Conservation (phyloP, 768 basidiomycete genomes). For the Clitopilus passeckerianus region DNA sequence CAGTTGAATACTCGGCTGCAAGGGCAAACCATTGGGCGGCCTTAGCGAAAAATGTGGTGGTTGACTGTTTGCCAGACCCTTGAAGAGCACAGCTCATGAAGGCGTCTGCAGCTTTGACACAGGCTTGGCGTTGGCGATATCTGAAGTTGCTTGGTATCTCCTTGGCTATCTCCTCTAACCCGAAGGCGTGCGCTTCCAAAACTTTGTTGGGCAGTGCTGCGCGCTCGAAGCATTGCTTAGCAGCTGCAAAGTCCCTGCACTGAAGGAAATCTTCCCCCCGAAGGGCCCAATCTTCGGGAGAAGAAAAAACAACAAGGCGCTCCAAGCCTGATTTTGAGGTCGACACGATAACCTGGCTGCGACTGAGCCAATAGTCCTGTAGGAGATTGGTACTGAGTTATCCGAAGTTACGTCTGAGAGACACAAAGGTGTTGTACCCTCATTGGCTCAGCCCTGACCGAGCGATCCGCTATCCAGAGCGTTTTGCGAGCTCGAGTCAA, state of each 20-base stretch:
- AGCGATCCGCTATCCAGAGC: constrained; percentile 65
- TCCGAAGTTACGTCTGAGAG: no score
- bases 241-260: constrained; percentile 43
- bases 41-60: constrained; percentile 22
- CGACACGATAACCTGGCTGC: constrained; percentile 38
- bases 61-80: no score
- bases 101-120: constrained; percentile 39
- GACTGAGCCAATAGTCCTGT: constrained; percentile 40
- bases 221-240: constrained; percentile 47
- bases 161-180: constrained; percentile 45
- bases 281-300: constrained; percentile 31
- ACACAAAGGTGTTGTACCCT: no score
- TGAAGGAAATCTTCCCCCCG: constrained; percentile 29
- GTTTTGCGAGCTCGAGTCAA: constrained; percentile 66
- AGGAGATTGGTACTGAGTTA: no score
- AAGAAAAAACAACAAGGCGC: constrained; percentile 52
- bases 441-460: constrained; percentile 52
- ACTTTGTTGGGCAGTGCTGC: constrained; percentile 38
- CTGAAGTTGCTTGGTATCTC: constrained; percentile 17
- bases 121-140: constrained; percentile 22
- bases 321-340: constrained; percentile 40
- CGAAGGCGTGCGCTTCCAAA: constrained; percentile 45
- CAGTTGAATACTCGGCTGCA: constrained; percentile 31
- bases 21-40: constrained; percentile 44
- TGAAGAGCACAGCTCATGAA: constrained; percentile 40